A percentile compares a stretch with the other conserved stretches of the same genome.
Evolutionary conservation across 176 grass and related monocot species (phyloP).

Genomic region (Ensete glaucum): DNA sequence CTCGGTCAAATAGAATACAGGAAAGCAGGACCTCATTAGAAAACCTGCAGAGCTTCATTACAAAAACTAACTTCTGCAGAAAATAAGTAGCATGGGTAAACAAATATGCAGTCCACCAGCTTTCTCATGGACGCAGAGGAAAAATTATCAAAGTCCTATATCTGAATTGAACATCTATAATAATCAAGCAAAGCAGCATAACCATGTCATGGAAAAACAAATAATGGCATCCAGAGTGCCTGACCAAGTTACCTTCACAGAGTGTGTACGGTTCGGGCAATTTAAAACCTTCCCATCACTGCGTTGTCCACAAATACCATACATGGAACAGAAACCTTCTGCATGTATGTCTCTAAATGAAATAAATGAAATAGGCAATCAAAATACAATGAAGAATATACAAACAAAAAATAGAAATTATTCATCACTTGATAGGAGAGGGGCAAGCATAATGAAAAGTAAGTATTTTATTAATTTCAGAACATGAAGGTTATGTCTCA

Average conservation of each 20-base stretch:
- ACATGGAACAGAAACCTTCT: slow-evolving; percentile 90
- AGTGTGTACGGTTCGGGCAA: slow-evolving; percentile 61
- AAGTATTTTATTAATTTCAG: slow-evolving; percentile 10
- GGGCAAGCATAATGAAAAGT: too few species aligned
- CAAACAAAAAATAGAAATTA: not conserved
- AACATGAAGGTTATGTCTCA: not conserved
- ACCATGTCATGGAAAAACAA: not conserved
- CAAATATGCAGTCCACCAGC: too few species aligned
- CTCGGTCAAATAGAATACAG: not conserved
- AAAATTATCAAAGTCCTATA: not conserved
- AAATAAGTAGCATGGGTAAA: too few species aligned
- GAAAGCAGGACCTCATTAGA: not conserved
- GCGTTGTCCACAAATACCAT: slow-evolving; percentile 71
- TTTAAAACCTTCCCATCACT: slow-evolving; percentile 85
- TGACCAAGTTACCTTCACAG: slow-evolving; percentile 56
- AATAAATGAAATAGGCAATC: slow-evolving; percentile 11
- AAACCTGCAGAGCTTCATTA: too few species aligned
- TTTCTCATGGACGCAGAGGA: not conserved
- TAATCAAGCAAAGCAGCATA: not conserved
- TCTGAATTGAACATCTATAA: not conserved
- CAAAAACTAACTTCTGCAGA: too few species aligned
- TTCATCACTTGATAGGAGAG: not conserved
- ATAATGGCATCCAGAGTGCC: not conserved
- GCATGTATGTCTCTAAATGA: slow-evolving; percentile 44
- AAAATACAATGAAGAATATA: not conserved